Evolutionary conservation across 305 asterid species (phyloP).

Genomic region (Fraxinus platypoda): DNA sequence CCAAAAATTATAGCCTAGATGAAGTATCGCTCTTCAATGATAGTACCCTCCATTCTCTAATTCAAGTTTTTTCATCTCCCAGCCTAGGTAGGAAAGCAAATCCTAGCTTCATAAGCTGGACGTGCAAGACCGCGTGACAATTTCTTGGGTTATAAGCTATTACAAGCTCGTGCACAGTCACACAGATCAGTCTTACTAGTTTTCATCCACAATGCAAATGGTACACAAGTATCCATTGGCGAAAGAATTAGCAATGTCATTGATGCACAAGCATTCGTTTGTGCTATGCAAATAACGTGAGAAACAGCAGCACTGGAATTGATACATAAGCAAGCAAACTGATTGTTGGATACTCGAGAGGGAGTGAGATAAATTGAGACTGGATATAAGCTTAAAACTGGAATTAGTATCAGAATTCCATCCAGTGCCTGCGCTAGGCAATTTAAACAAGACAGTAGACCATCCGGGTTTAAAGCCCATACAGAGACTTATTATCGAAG

Average conservation of each 20-base stretch:
- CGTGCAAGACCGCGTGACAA: background rate
- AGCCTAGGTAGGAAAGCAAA: background rate
- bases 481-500: background rate
- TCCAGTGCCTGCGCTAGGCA: background rate
- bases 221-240: background rate
- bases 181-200: background rate
- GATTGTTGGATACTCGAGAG: background rate
- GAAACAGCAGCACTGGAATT: background rate
- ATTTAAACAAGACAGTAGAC: conserved; percentile 3
- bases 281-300: background rate
- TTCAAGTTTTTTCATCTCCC: background rate
- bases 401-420: background rate
- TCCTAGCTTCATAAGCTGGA: background rate
- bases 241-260: background rate
- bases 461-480: background rate
- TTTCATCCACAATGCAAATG: background rate
- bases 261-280: background rate
- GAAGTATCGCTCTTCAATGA: background rate
- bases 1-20: background rate
- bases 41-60: background rate
- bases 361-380: background rate
- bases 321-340: background rate
- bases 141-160: background rate
- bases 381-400: background rate
- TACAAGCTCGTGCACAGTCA: background rate